Evolutionary conservation across 257 asterid species (phyloP).

Genomic region (Fraxinus excelsior): DNA sequence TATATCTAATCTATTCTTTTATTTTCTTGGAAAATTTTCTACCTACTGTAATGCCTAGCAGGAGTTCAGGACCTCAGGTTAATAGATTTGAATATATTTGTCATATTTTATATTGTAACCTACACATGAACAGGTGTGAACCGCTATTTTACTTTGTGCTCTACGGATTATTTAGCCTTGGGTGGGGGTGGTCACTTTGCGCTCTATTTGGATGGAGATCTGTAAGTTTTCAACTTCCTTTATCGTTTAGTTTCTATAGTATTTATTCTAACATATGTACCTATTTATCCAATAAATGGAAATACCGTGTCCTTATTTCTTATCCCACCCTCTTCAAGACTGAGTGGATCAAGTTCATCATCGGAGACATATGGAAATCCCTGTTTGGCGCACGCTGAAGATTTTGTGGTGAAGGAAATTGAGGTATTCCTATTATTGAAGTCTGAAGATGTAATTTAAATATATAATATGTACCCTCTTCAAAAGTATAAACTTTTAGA

Average conservation of each 20-base stretch:
- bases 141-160: slow-evolving; percentile 84
- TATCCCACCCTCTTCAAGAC: slow-evolving; percentile 31
- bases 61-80: background rate
- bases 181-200: slow-evolving; percentile 98
- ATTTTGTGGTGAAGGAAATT: slow-evolving; percentile 78
- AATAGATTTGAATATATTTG: slow-evolving; percentile 11
- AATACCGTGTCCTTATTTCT: background rate
- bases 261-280: background rate
- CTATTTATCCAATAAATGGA: background rate
- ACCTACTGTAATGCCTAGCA: background rate
- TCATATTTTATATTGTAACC: slow-evolving; percentile 13
- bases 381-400: slow-evolving; percentile 65
- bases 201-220: slow-evolving; percentile 82
- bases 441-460: background rate
- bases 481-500: background rate
- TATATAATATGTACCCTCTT: background rate
- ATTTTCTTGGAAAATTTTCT: background rate
- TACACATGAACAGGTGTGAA: slow-evolving; percentile 56
- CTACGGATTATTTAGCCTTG: slow-evolving; percentile 75
- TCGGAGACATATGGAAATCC: slow-evolving; percentile 92
- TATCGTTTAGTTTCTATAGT: background rate
- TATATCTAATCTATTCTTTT: background rate
- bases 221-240: slow-evolving; percentile 54
- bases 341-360: slow-evolving; percentile 81
- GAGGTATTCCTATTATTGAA: slow-evolving; percentile 61